Evolutionary conservation across 768 basidiomycete species (phyloP), one percentile per base, ranked within the genome.

Genomic region (Hypholoma fasciculare): DNA sequence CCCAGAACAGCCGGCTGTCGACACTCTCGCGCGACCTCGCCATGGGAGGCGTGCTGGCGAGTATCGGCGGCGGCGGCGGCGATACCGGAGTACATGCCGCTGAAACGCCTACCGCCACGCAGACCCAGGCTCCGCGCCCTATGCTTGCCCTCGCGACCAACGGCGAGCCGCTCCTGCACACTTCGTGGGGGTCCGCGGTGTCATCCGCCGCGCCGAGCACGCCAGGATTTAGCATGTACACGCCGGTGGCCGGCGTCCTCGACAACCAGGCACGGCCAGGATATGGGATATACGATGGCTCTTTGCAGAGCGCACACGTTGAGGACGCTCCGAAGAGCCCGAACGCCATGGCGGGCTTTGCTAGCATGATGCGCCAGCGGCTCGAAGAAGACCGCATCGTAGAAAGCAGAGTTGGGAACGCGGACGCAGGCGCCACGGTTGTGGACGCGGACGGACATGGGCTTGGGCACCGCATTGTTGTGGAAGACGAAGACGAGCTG

Each of bases 401-500:
- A 9, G 30, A 34, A 9, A 34, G 30, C 9, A 1, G 30, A 1
- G 2, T 9, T 7, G 30, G 30, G 30, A 34, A 34, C 6, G 30
- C 30, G 30, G 30, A 34, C 9, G 30, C 30, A 34, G 30, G 30
- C 30, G 30, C 30, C 30, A 34, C 30, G 30, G 30, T 34, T 9
- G 30, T 9, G 30, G 30, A 34, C 9, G 7, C 30, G 30, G 9
- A 34, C 30, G 9, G 6, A 9, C 30, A 49, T 13, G 71, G 63
- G 49, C 60, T 61, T 50, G 75, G 64, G 44, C 67, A 67, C 42
- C 64, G 74, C 17, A 77, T 82, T 52, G 77, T 81, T 0, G 70
- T 81, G 7, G 79, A 80, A 19, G 81, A 82, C 49, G 77, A 79
- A 12, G 79, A 82, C 54, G 74, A 78, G 54, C 62, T 71, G 50